Percentiles rank a stretch among this genome's conserved stretches.
Evolutionary conservation across 768 basidiomycete species (phyloP).

Genomic region (Boletales sp.): DNA sequence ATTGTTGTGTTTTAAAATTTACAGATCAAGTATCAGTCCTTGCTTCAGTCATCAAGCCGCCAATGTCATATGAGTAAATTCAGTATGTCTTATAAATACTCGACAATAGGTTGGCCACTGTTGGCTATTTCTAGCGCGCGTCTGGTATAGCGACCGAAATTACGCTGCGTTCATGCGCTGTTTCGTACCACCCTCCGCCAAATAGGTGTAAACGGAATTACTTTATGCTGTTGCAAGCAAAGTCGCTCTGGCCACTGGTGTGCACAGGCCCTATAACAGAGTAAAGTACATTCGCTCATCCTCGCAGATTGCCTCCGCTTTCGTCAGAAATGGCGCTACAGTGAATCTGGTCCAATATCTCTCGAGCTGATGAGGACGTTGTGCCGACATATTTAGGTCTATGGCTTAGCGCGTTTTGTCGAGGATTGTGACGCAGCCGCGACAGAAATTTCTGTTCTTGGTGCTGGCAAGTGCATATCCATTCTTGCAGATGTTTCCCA

Average conservation of each 20-base stretch:
- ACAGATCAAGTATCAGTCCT: too few relatives aligned
- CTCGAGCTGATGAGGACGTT: conserved; percentile 4
- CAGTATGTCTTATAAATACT: conserved; percentile 5
- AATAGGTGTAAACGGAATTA: conserved; percentile 35
- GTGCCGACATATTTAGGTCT: conserved; percentile 37
- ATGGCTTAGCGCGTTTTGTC: conserved; percentile 57
- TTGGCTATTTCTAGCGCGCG: neutral
- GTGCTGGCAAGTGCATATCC: conserved; percentile 51
- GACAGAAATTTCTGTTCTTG: conserved; percentile 46
- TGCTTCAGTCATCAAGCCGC: conserved; percentile 7
- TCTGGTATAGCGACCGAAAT: neutral
- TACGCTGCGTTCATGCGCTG: neutral
- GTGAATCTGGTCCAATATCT: conserved; percentile 26
- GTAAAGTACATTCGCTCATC: conserved; percentile 5
- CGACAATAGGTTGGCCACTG: conserved; percentile 14
- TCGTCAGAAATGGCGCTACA: conserved; percentile 58
- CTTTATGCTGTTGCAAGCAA: conserved; percentile 52
- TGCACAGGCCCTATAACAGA: conserved; percentile 8
- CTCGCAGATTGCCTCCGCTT: conserved; percentile 58
- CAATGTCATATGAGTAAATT: conserved; percentile 2
- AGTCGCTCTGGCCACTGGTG: conserved; percentile 59
- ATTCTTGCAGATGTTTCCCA: conserved; percentile 55
- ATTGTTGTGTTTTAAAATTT: too few relatives aligned
- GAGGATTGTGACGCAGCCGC: conserved; percentile 52
- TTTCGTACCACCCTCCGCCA: neutral